Evolutionary conservation across 352 stramenopile species (phyloP).

Genomic region (Globisporangium echinulatum): DNA sequence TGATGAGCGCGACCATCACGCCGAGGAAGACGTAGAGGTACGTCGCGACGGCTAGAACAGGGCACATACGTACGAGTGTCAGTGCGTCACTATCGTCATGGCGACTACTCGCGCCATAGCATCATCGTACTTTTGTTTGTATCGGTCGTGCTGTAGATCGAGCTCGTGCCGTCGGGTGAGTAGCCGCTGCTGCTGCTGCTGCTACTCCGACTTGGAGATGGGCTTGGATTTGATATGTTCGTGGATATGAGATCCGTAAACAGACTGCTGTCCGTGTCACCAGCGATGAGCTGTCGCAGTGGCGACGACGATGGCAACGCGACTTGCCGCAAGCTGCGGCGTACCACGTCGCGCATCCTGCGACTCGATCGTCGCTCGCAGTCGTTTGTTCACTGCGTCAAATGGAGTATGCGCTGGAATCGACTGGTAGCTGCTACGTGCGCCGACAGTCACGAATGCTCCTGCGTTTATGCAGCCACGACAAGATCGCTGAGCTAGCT

Average conservation of each 20-base stretch:
- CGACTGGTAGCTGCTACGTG: no score
- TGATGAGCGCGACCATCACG: conserved; percentile 38
- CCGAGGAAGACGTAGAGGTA: conserved; percentile 78
- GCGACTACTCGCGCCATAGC: no score
- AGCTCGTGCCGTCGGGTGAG: neutral
- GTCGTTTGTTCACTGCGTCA: no score
- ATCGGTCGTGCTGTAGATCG: neutral
- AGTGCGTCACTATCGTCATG: no score
- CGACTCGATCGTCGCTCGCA: no score
- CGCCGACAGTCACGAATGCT: no score
- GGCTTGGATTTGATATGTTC: neutral
- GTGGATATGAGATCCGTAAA: neutral
- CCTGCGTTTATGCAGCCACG: no score
- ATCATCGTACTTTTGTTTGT: no score
- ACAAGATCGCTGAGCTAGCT: no score
- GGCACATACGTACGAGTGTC: no score
- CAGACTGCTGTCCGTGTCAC: neutral
- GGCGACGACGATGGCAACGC: neutral
- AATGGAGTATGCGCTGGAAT: no score
- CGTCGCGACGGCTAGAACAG: conserved; percentile 12
- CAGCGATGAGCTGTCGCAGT: neutral
- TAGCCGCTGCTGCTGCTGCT: neutral
- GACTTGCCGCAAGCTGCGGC: neutral
- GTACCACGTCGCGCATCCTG: neutral
- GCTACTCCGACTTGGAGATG: no score